Conservation (phyloP, 441 rosid species). For the Oxalis stricta region DNA sequence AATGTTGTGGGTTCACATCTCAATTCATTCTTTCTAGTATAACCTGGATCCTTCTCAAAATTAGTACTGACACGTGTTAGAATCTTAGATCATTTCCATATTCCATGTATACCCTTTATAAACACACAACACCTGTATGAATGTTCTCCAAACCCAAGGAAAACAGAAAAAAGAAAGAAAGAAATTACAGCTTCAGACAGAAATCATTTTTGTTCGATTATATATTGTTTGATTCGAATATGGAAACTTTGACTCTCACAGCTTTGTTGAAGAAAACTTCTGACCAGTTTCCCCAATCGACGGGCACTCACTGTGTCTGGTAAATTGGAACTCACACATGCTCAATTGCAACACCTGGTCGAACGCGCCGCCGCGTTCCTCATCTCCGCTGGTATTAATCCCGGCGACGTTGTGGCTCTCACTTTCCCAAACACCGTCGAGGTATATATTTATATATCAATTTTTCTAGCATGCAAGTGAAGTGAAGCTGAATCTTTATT, state of each 20-base stretch:
- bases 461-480: neutral
- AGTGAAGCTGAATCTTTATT: neutral
- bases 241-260: conserved; percentile 47
- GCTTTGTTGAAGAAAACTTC: conserved; percentile 34
- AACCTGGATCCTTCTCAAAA: too few species aligned
- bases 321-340: conserved; percentile 45
- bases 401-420: conserved; percentile 83
- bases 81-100: too few species aligned
- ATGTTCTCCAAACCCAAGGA: too few species aligned
- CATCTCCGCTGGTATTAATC: conserved; percentile 34
- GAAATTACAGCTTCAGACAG: neutral
- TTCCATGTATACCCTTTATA: too few species aligned
- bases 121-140: too few species aligned
- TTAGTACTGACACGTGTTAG: too few species aligned
- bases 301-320: conserved; percentile 53
- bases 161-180: neutral
- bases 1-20: too few species aligned
- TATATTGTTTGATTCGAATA: too few species aligned
- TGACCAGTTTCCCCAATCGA: conserved; percentile 32
- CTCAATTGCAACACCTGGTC: conserved; percentile 38
- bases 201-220: too few species aligned
- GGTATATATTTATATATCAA: conserved; percentile 26
- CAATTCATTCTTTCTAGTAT: too few species aligned
- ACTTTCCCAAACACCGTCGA: conserved; percentile 64
- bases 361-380: conserved; percentile 57